A percentile compares a stretch with the other conserved stretches of the same genome.
These are phyloP conservation scores for Paramyrothecium sp. DNA, from an alignment of 2,329 filamentous ascomycete genomes.

Conservation along the genomic window DNA sequence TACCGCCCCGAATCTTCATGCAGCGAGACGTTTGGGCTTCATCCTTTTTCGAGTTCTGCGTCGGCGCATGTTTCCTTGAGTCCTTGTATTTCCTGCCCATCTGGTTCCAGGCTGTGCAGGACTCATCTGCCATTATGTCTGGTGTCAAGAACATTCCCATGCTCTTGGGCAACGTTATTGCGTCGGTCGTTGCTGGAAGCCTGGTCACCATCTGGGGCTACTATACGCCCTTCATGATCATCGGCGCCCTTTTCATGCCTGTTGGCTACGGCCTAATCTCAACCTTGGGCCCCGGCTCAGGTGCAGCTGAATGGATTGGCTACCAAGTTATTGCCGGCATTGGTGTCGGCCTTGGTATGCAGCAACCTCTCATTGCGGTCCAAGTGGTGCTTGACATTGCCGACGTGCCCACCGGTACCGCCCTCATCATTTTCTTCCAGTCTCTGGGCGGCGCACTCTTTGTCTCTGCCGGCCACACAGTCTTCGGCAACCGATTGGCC, in stretches of 20 bases:
- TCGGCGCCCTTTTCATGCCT: conserved; percentile 28
- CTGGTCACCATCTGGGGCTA: conserved; percentile 38
- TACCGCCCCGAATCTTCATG: conserved; percentile 39
- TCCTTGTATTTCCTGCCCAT: conserved; percentile 40
- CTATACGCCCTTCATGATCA: conserved; percentile 42
- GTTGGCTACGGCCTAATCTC: conserved; percentile 41
- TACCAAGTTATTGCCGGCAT: conserved; percentile 35
- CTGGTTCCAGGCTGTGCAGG: conserved; percentile 46
- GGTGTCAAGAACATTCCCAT: conserved; percentile 40
- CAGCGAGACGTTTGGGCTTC: conserved; percentile 37
- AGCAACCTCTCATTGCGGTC: conserved; percentile 43
- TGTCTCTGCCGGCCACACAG: conserved; percentile 45
- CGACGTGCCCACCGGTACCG: conserved; percentile 34
- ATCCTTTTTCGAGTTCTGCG: conserved; percentile 34
- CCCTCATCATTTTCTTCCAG: conserved; percentile 28
- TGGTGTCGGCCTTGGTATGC: conserved; percentile 39
- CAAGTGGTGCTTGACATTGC: conserved; percentile 31
- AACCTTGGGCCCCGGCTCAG: conserved; percentile 33
- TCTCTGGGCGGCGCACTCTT: conserved; percentile 43
- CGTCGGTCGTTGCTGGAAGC: conserved; percentile 30
- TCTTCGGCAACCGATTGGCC: conserved; percentile 48
- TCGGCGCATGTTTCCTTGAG: conserved; percentile 29
- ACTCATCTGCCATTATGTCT: conserved; percentile 33
- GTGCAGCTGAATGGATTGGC: conserved; percentile 38
- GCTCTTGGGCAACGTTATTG: conserved; percentile 34